Evolutionary conservation across 2,329 filamentous ascomycete species (phyloP), one percentile per base, ranked within the genome.

Genomic region (Cladosporium sp.): DNA sequence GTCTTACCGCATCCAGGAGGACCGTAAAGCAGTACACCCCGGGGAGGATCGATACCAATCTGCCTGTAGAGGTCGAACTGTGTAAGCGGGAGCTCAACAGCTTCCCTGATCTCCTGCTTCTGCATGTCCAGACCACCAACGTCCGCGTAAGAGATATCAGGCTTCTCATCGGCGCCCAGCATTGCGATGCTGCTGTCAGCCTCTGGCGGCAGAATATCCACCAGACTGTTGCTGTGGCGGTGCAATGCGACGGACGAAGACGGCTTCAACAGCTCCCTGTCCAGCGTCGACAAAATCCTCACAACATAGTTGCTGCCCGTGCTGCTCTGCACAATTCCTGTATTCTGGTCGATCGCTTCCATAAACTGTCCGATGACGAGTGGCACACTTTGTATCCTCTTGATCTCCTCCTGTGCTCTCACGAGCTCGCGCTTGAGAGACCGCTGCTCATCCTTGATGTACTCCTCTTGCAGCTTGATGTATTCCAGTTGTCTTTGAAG

Each of bases 391-490:
- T 98, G 93, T 69, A 98, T 98, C 59, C 93, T 85, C 78, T 98
- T 98, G 76, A 98, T 98, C 76, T 98, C 93, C 71, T 98, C 93
- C 70, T 98, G 93, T 61, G 93, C 93, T 61, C 93, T 84, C 49
- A 98, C 92, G 45, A 98, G 81, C 77, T 98, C 93, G 62, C 93
- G 84, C 79, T 98, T 98, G 70, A 98, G 73, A 73, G 90, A 96
- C 76, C 88, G 85, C 76, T 98, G 93, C 78, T 98, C 93, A 82
- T 98, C 93, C 77, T 98, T 98, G 83, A 98, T 98, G 73, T 98
- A 98, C 70, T 98, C 93, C 73, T 98, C 93, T 75, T 98, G 93
- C 62, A 98, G 80, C 72, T 96, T 89, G 69, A 97, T 95, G 62
- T 80, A 97, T 84, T 98, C 93, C 62, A 97, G 76, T 76, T 97